Conservation (phyloP, 176 grass and related monocot genomes). For the Dactylis glomerata region DNA sequence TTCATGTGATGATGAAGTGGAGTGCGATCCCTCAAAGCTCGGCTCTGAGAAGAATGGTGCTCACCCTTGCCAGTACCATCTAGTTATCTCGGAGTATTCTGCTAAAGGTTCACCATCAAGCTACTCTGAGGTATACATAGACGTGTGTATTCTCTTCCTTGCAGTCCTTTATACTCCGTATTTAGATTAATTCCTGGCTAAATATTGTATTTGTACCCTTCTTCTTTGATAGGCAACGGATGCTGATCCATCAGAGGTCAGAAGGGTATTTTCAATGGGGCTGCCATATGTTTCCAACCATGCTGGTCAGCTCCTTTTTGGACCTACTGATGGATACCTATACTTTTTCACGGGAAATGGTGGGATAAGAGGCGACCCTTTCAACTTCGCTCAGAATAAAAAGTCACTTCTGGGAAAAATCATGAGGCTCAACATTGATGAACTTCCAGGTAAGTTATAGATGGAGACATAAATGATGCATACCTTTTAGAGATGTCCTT, state of each 20-base stretch:
- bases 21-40: conserved; percentile 54
- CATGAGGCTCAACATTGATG: conserved; percentile 49
- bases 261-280: conserved; percentile 64
- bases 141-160: too few relatives aligned
- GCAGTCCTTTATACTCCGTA: neutral
- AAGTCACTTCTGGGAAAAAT: conserved; percentile 70
- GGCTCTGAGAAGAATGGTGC: conserved; percentile 33
- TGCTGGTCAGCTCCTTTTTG: conserved; percentile 61
- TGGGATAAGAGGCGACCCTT: conserved; percentile 45
- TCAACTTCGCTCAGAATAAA: conserved; percentile 61
- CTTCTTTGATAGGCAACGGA: conserved; percentile 31
- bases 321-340: conserved; percentile 53
- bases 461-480: neutral
- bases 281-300: conserved; percentile 52
- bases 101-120: conserved; percentile 38
- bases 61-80: conserved; percentile 55
- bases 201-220: neutral
- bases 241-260: conserved; percentile 51
- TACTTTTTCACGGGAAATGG: conserved; percentile 67
- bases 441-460: conserved; percentile 36
- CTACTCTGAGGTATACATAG: conserved; percentile 33
- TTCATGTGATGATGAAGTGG: conserved; percentile 44
- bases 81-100: conserved; percentile 46
- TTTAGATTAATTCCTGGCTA: neutral
- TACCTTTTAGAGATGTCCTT: neutral